Evolutionary conservation across 2,329 filamentous ascomycete genomes (phyloP), one percentile per base, ranked within the genome.

Genomic region (Gnomoniopsis smithogilvyi): DNA sequence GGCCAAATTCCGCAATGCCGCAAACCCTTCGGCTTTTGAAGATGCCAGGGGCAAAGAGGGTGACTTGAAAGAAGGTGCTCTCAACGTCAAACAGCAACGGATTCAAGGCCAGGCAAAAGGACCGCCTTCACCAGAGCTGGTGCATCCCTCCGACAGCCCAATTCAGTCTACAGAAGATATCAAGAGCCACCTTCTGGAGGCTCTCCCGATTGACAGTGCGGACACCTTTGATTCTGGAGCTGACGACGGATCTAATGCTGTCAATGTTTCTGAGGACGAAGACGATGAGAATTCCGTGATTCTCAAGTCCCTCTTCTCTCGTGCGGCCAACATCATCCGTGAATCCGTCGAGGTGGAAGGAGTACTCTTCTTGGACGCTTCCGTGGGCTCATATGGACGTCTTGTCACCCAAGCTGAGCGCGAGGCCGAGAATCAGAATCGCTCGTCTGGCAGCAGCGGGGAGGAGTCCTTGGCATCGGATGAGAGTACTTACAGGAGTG

Each of bases 291-390:
- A 34, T 33, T 26, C 33, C 6, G 22, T 26, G 8, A 10, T 24
- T 14, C 19, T 46, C 19, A 61, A 41, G 30, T 36, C 45, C 30
- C 17, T 51, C 15, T 78, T 80, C 56, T 73, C 72, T 2, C 75
- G 71, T 11, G 79, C 78, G 6, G 72, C 77, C 6, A 74, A 73
- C 45, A 68, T 79, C 14, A 68, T 80, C 15, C 67, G 75, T 10
- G 70, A 78, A 49, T 75, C 75, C 1, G 67, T 80, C 3, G 72
- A 75, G 36, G 73, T 74, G 0, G 74, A 79, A 34, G 78, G 78
- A 0, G 67, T 69, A 3, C 48, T 73, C 1, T 74, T 73, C 52
- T 60, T 74, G 0, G 72, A 74, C 57, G 73, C 72, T 2, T 67
- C 63, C n/a, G 65, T 71, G n/a, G 64, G 62, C 1, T 66, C 67